Conservation (phyloP, 1,284 basidiomycete species). For the Malassezia cuniculi region DNA sequence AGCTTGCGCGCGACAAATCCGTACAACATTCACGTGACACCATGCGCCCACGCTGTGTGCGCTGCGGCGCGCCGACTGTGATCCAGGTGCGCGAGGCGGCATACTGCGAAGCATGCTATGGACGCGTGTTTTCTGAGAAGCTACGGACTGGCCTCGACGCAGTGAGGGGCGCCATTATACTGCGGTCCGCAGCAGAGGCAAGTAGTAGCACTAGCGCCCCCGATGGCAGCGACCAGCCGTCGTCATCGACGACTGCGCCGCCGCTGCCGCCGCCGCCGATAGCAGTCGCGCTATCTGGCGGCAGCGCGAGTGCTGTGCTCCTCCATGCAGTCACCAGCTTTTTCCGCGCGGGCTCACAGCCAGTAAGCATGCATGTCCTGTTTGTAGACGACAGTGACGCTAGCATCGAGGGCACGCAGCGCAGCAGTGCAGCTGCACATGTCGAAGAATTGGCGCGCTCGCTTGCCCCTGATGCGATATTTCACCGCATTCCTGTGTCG, state of each 20-base stretch:
- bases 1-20: constrained; percentile 12
- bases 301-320: constrained; percentile 10
- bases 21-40: constrained; percentile 6
- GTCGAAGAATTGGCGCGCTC: not conserved
- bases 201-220: not conserved
- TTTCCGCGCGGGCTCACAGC: constrained; percentile 19
- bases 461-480: constrained; percentile 9
- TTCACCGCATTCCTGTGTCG: constrained; percentile 1
- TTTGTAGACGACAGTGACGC: constrained; percentile 24
- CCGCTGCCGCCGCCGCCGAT: constrained; percentile 4
- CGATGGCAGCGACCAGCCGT: not conserved
- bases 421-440: too few relatives aligned
- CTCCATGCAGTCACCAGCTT: constrained; percentile 11
- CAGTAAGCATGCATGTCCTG: constrained; percentile 28
- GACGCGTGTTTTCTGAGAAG: constrained; percentile 25
- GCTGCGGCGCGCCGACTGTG: constrained; percentile 16
- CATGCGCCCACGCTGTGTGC: constrained; percentile 1
- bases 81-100: constrained; percentile 24
- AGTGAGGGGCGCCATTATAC: constrained; percentile 26
- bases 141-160: constrained; percentile 25
- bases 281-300: constrained; percentile 15
- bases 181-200: constrained; percentile 6
- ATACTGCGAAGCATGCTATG: constrained; percentile 27
- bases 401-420: too few relatives aligned
- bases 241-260: not conserved